These are phyloP conservation scores for Aspergillus fumigatus DNA, from an alignment of 2,329 filamentous ascomycete species.

Conservation along the genomic window DNA sequence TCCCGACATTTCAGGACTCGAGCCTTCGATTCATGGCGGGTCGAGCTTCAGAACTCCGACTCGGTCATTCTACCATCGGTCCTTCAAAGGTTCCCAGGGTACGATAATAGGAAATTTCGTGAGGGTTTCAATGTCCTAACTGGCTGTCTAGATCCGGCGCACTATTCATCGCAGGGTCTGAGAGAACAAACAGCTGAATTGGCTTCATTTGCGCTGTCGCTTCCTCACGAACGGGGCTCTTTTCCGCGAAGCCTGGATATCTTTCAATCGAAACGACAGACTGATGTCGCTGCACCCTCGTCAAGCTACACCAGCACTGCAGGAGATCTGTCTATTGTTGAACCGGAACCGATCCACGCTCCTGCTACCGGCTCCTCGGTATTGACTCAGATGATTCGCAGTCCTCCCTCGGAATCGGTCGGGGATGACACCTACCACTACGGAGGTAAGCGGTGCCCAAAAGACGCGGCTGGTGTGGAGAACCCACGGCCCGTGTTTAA, in stretches of 20 bases:
- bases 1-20: constrained; percentile 21
- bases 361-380: constrained; percentile 40
- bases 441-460: constrained; percentile 4
- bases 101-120: constrained; percentile 7
- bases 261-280: constrained; percentile 14
- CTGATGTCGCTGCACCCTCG: constrained; percentile 15
- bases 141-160: constrained; percentile 56
- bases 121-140: constrained; percentile 17
- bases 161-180: constrained; percentile 70
- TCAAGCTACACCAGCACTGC: constrained; percentile 17
- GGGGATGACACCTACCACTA: constrained; percentile 13
- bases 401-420: constrained; percentile 28
- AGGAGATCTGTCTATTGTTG: constrained; percentile 9
- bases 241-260: constrained; percentile 28
- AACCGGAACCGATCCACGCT: constrained; percentile 11
- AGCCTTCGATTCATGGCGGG: constrained; percentile 26
- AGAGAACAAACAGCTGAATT: constrained; percentile 84
- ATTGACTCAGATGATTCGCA: constrained; percentile 49
- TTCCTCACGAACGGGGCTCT: constrained; percentile 24
- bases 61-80: constrained; percentile 43
- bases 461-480: constrained; percentile 14
- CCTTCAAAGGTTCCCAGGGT: constrained; percentile 41
- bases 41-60: constrained; percentile 38
- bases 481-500: constrained; percentile 2
- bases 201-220: constrained; percentile 71